A percentile compares a stretch with the other conserved stretches of the same genome.
phyloP scores from a whole-genome alignment of 2,329 filamentous ascomycete genomes.

The Phyllosticta citrichinensis region DNA sequence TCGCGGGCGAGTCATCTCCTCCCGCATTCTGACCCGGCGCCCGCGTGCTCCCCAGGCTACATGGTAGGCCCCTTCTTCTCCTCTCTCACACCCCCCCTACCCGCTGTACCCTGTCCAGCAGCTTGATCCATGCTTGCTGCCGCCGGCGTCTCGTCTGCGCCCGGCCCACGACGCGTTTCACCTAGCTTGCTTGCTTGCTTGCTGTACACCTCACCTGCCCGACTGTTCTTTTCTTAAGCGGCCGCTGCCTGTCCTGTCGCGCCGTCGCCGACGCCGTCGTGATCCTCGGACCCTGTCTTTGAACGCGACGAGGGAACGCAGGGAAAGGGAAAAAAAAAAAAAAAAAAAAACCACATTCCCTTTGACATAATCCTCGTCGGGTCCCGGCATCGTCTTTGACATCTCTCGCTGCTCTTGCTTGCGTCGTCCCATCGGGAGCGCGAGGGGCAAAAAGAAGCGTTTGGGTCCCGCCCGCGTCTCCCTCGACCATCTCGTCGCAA shows the following conservation, averaged over 20 bases:
- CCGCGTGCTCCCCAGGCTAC: conserved; percentile 25
- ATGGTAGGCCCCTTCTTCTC: conserved; percentile 31
- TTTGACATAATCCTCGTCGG: conserved; percentile 9
- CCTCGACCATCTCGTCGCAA: conserved; percentile 1
- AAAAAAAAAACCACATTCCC: background rate
- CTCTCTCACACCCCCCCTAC: conserved; percentile 14
- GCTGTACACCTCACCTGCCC: conserved; percentile 5
- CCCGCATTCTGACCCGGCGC: conserved; percentile 23
- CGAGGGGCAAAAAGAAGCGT: background rate
- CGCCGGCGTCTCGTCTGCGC: conserved; percentile 11
- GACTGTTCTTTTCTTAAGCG: conserved; percentile 8
- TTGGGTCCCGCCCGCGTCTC: background rate
- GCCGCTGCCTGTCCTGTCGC: conserved; percentile 12
- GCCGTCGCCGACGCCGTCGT: conserved; percentile 3
- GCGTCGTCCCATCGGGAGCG: background rate
- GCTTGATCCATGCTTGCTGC: conserved; percentile 11
- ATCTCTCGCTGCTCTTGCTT: background rate
- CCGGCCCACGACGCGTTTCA: conserved; percentile 10
- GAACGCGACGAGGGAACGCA: no score
- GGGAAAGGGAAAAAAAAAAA: no score
- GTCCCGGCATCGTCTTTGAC: conserved; percentile 5
- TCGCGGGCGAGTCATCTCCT: conserved; percentile 20
- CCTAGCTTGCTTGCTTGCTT: conserved; percentile 2
- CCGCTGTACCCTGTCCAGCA: conserved; percentile 13
- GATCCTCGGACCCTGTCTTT: conserved; percentile 10